These are phyloP conservation scores for Flaveria sonorensis DNA, from an alignment of 129 eudicot species.

Conservation along the genomic window DNA sequence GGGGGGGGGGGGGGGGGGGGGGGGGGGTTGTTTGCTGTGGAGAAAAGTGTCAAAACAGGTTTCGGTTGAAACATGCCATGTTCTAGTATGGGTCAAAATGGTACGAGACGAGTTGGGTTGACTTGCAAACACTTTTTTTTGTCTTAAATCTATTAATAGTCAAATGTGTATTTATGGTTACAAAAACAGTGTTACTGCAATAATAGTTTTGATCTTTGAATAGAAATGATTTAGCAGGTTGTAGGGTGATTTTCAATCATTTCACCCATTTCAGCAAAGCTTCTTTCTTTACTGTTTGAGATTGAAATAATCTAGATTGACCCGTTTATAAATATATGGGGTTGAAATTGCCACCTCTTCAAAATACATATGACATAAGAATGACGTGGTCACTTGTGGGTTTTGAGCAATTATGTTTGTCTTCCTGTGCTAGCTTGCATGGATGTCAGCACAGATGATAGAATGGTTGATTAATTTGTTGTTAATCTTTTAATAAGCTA, in stretches of 20 bases:
- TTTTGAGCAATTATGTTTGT: not conserved
- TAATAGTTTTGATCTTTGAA: not conserved
- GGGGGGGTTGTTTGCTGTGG: too few species aligned
- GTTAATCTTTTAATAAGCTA: not conserved
- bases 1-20: not conserved
- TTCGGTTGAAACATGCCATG: not conserved
- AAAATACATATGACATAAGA: not conserved
- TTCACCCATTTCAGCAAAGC: not conserved
- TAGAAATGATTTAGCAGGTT: not conserved
- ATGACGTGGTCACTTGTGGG: not conserved
- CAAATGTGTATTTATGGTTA: not conserved
- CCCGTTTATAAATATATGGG: not conserved
- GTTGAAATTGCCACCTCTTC: not conserved
- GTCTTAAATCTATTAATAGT: not conserved
- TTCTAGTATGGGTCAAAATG: not conserved
- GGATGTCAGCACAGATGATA: not conserved
- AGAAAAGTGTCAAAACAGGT: not conserved
- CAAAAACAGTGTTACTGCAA: not conserved
- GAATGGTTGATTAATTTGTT: not conserved
- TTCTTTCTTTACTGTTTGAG: not conserved
- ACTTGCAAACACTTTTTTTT: not conserved
- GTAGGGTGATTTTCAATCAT: not conserved
- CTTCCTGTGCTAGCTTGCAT: not conserved
- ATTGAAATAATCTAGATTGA: not conserved
- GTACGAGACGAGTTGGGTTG: not conserved